Percentiles rank a stretch among this genome's conserved stretches.
phyloP scores from a whole-genome alignment of 306 rosid genomes.

The Pyrus betulifolia region DNA sequence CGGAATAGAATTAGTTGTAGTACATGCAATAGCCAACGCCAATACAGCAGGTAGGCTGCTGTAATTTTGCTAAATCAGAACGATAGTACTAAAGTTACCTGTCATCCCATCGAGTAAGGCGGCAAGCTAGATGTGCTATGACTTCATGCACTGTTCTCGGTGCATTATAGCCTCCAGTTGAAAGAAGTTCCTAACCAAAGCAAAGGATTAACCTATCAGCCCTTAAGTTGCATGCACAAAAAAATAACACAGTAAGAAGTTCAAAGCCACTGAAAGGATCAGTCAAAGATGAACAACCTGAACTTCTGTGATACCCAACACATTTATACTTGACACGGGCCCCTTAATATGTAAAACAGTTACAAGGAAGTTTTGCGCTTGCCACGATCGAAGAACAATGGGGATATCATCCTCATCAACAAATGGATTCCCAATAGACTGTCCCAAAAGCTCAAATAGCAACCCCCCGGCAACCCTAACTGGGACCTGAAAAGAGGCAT shows the following conservation, averaged over 20 bases:
- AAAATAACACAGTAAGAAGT: constrained; percentile 1
- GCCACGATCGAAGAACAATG: constrained; percentile 90
- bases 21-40: neutral
- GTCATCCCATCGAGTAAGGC: constrained; percentile 95
- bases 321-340: constrained; percentile 44
- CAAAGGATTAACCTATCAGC: neutral
- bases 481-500: constrained; percentile 54
- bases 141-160: constrained; percentile 92
- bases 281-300: constrained; percentile 53
- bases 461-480: constrained; percentile 95
- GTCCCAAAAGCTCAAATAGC: constrained; percentile 92
- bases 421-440: constrained; percentile 82
- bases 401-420: constrained; percentile 88
- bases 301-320: constrained; percentile 84
- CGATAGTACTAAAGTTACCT: constrained; percentile 42
- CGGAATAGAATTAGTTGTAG: neutral
- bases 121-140: constrained; percentile 69
- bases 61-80: neutral
- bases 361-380: constrained; percentile 77
- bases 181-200: constrained; percentile 72
- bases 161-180: constrained; percentile 63
- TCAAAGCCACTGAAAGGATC: constrained; percentile 10
- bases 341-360: constrained; percentile 84
- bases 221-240: neutral
- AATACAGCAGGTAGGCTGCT: neutral